phyloP scores from a whole-genome alignment of 73 alveolate species.

The Stentor roeselii region DNA sequence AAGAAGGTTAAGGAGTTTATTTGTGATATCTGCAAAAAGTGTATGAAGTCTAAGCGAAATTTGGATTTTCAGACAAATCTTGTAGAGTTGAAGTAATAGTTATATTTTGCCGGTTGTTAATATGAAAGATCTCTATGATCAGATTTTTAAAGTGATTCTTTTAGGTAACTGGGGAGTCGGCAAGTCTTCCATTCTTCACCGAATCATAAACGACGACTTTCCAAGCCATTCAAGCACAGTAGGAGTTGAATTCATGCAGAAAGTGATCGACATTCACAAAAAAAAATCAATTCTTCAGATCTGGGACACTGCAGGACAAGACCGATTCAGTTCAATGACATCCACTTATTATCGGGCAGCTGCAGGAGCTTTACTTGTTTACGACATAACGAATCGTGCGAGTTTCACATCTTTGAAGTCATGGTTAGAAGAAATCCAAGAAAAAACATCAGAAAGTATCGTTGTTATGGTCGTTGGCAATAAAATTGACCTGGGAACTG shows the following conservation, averaged over 20 bases:
- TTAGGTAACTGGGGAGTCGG: neutral
- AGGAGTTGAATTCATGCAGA: conserved; percentile 92
- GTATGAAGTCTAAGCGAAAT: too few species aligned
- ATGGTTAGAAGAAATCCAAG: conserved; percentile 42
- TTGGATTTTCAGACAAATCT: too few species aligned
- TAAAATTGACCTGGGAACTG: conserved; percentile 41
- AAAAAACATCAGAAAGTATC: conserved; percentile 29
- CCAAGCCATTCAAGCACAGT: conserved; percentile 82
- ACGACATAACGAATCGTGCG: conserved; percentile 67
- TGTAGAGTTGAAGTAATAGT: too few species aligned
- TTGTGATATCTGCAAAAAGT: too few species aligned
- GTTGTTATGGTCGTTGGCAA: conserved; percentile 38
- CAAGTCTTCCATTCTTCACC: neutral
- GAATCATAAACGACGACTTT: neutral
- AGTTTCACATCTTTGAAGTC: conserved; percentile 36
- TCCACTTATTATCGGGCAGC: conserved; percentile 82
- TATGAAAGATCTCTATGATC: too few species aligned
- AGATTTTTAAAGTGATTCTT: neutral
- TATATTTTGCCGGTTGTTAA: too few species aligned
- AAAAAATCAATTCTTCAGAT: conserved; percentile 62
- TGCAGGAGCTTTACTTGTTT: conserved; percentile 82
- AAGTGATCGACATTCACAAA: conserved; percentile 64
- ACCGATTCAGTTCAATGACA: conserved; percentile 82
- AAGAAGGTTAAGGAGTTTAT: too few species aligned
- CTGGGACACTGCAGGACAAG: conserved; percentile 98